Evolutionary conservation across 192 early-diverging fungal species (phyloP).

Genomic region (Mortierella alpina): DNA sequence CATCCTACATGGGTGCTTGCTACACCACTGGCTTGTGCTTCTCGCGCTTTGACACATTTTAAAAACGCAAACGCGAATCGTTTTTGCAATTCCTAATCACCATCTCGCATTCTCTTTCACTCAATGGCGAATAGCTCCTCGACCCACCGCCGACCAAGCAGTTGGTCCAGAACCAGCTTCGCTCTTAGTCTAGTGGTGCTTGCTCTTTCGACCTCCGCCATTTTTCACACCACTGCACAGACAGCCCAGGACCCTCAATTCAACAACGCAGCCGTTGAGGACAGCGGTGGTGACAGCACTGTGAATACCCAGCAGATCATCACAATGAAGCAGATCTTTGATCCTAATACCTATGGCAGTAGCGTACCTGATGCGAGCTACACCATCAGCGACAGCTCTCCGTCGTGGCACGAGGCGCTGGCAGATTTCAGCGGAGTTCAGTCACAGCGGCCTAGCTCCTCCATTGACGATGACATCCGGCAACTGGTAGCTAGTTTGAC

Average conservation of each 20-base stretch:
- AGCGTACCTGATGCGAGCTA: slow-evolving; percentile 8
- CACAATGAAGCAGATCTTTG: slow-evolving; percentile 14
- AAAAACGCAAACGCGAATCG: no score
- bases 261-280: neutral
- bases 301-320: slow-evolving; percentile 30
- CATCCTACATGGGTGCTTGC: no score
- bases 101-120: no score
- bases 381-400: neutral
- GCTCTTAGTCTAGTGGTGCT: no score
- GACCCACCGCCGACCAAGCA: no score
- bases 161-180: no score
- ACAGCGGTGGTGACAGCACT: neutral
- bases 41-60: no score
- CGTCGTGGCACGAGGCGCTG: neutral
- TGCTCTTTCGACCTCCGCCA: no score
- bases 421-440: neutral
- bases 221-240: neutral
- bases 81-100: no score
- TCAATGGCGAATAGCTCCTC: no score
- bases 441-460: slow-evolving; percentile 3
- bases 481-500: slow-evolving; percentile 57
- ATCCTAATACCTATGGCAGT: slow-evolving; percentile 22
- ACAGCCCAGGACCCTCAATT: neutral
- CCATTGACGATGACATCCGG: slow-evolving; percentile 63
- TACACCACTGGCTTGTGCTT: no score